A percentile compares a stretch with the other conserved stretches of the same genome.
These are phyloP conservation scores for Porpolomopsis calyptriformis DNA, from an alignment of 768 basidiomycete species.

Conservation along the genomic window DNA sequence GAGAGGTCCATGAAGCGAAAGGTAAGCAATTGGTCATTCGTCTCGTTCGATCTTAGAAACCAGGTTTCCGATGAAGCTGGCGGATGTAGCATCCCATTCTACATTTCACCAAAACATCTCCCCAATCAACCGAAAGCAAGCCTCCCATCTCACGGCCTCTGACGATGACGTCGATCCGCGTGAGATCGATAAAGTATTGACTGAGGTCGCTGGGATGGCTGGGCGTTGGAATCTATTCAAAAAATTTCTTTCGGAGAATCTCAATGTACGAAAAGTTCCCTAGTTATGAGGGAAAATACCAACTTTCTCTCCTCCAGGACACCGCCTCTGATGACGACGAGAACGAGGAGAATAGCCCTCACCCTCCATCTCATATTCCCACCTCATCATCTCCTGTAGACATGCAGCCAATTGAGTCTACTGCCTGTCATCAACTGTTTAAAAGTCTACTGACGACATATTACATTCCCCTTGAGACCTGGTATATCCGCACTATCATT, in stretches of 20 bases:
- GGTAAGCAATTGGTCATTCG: slow-evolving; percentile 26
- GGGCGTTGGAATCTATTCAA: slow-evolving; percentile 88
- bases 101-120: slow-evolving; percentile 6
- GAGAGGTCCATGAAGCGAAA: slow-evolving; percentile 77
- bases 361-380: neutral
- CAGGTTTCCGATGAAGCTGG: slow-evolving; percentile 27
- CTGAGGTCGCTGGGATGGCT: slow-evolving; percentile 82
- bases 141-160: slow-evolving; percentile 8
- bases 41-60: neutral
- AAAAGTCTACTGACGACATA: slow-evolving; percentile 58
- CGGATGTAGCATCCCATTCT: slow-evolving; percentile 35
- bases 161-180: slow-evolving; percentile 67
- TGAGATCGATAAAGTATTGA: slow-evolving; percentile 84
- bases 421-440: slow-evolving; percentile 48
- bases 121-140: slow-evolving; percentile 1
- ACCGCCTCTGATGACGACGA: slow-evolving; percentile 14
- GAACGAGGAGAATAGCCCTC: slow-evolving; percentile 2
- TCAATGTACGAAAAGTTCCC: slow-evolving; percentile 38
- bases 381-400: slow-evolving; percentile 9
- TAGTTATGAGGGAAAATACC: neutral
- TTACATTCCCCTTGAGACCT: slow-evolving; percentile 83
- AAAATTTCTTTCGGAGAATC: slow-evolving; percentile 69
- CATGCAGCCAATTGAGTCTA: slow-evolving; percentile 31
- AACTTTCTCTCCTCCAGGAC: slow-evolving; percentile 10
- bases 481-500: slow-evolving; percentile 80